These are phyloP conservation scores for Pseudogymnoascus sp. DNA, from an alignment of 2,329 filamentous ascomycete species.

Conservation along the genomic window DNA sequence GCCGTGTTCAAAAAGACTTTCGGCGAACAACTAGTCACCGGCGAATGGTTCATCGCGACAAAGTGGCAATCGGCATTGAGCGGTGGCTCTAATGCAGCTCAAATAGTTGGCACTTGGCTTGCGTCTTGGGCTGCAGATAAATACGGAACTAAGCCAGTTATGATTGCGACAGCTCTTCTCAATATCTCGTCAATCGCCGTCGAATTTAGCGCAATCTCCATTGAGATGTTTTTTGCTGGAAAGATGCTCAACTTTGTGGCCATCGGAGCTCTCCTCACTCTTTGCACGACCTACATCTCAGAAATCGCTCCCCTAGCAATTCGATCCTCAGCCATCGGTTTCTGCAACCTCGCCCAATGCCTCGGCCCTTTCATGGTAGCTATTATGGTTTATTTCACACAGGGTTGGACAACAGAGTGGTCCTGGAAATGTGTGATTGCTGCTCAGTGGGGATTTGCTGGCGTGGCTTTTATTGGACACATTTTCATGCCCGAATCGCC, in stretches of 20 bases:
- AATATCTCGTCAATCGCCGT: conserved; percentile 20
- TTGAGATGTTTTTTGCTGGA: conserved; percentile 38
- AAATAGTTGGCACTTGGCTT: conserved; percentile 15
- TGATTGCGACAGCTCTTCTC: conserved; percentile 18
- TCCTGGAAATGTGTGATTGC: conserved; percentile 36
- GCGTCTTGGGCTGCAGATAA: conserved; percentile 24
- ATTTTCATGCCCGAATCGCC: background rate
- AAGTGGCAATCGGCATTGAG: conserved; percentile 40
- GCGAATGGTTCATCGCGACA: conserved; percentile 34
- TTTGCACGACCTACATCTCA: conserved; percentile 40
- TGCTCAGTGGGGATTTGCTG: conserved; percentile 36
- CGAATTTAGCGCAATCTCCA: conserved; percentile 27
- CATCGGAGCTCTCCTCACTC: conserved; percentile 39
- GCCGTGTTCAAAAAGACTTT: conserved; percentile 39
- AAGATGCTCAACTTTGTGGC: conserved; percentile 38
- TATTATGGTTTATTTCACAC: conserved; percentile 36
- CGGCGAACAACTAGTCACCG: conserved; percentile 29
- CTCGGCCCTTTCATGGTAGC: conserved; percentile 41
- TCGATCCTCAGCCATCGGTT: conserved; percentile 33
- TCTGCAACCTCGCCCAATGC: conserved; percentile 42
- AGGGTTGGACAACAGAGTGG: conserved; percentile 33
- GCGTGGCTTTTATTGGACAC: conserved; percentile 26
- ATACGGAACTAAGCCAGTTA: conserved; percentile 22
- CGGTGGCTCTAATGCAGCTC: conserved; percentile 35
- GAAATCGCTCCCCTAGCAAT: conserved; percentile 28